phyloP scores from a whole-genome alignment of 805 yeast species.

The Starmerella tilneyi region DNA sequence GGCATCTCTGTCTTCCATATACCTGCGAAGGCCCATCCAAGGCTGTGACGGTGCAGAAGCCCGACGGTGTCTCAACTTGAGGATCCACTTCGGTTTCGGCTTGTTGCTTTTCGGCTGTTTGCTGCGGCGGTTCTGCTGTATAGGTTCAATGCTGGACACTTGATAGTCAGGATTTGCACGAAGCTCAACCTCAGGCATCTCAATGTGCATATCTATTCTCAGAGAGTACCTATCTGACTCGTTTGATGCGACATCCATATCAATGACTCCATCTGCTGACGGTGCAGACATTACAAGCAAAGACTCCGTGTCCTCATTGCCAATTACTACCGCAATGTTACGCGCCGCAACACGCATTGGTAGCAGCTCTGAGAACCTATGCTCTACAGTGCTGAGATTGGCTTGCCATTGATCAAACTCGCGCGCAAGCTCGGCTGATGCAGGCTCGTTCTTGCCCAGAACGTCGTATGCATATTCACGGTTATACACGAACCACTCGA shows the following conservation, averaged over 20 bases:
- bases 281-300: slow-evolving; percentile 53
- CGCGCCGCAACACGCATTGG: slow-evolving; percentile 55
- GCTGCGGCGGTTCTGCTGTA: neutral
- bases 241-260: slow-evolving; percentile 41
- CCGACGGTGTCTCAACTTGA: neutral
- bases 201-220: slow-evolving; percentile 37
- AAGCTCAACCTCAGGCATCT: slow-evolving; percentile 48
- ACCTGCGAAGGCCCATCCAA: slow-evolving; percentile 79
- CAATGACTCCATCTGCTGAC: slow-evolving; percentile 46
- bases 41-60: slow-evolving; percentile 23
- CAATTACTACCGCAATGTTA: slow-evolving; percentile 66
- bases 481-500: slow-evolving; percentile 76
- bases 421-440: slow-evolving; percentile 11
- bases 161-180: slow-evolving; percentile 59
- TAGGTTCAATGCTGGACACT: slow-evolving; percentile 13
- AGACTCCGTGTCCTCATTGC: slow-evolving; percentile 69
- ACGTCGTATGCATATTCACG: slow-evolving; percentile 63
- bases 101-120: neutral
- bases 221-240: slow-evolving; percentile 49
- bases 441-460: slow-evolving; percentile 11
- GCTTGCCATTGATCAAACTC: slow-evolving; percentile 10
- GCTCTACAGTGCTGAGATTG: slow-evolving; percentile 18
- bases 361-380: slow-evolving; percentile 30
- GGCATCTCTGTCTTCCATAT: slow-evolving; percentile 35
- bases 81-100: slow-evolving; percentile 2